phyloP scores from a whole-genome alignment of 192 early-diverging fungal genomes.

The Coemansia furcata region DNA sequence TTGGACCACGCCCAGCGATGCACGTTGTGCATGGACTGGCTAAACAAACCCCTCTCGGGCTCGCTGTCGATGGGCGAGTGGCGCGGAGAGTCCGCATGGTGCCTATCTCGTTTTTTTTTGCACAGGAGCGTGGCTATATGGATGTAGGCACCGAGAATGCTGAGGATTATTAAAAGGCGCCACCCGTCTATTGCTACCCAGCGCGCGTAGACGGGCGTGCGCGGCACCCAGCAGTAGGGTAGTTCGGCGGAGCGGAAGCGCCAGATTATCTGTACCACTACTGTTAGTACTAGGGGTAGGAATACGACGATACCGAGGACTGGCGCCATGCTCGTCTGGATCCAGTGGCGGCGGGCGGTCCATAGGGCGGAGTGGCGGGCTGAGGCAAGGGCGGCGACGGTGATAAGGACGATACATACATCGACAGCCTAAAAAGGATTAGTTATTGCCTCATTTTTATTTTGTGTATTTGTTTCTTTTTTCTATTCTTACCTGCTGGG shows the following conservation, averaged over 20 bases:
- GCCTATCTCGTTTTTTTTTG: neutral
- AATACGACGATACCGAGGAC: slow-evolving; percentile 33
- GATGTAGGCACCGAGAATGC: slow-evolving; percentile 9
- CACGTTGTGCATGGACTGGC: slow-evolving; percentile 42
- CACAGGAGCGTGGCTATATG: neutral
- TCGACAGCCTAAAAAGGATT: slow-evolving; percentile 24
- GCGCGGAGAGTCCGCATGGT: neutral
- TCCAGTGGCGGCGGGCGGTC: slow-evolving; percentile 28
- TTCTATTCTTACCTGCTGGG: slow-evolving; percentile 29
- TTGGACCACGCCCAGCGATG: slow-evolving; percentile 41
- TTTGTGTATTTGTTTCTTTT: neutral
- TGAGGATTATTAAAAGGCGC: slow-evolving; percentile 19
- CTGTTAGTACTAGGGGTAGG: slow-evolving; percentile 28
- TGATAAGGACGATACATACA: slow-evolving; percentile 22
- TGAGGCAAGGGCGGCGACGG: slow-evolving; percentile 24
- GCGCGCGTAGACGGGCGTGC: slow-evolving; percentile 45
- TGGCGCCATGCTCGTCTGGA: slow-evolving; percentile 38
- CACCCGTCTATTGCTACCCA: slow-evolving; percentile 47
- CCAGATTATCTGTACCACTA: slow-evolving; percentile 41
- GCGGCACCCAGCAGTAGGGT: slow-evolving; percentile 49
- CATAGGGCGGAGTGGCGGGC: slow-evolving; percentile 11
- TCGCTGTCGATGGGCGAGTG: slow-evolving; percentile 30
- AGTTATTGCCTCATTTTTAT: neutral
- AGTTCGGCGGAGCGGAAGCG: slow-evolving; percentile 43
- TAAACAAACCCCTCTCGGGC: slow-evolving; percentile 19